These are phyloP conservation scores for Neoboletus brunneissimus DNA, from an alignment of 768 basidiomycete species.

Conservation along the genomic window DNA sequence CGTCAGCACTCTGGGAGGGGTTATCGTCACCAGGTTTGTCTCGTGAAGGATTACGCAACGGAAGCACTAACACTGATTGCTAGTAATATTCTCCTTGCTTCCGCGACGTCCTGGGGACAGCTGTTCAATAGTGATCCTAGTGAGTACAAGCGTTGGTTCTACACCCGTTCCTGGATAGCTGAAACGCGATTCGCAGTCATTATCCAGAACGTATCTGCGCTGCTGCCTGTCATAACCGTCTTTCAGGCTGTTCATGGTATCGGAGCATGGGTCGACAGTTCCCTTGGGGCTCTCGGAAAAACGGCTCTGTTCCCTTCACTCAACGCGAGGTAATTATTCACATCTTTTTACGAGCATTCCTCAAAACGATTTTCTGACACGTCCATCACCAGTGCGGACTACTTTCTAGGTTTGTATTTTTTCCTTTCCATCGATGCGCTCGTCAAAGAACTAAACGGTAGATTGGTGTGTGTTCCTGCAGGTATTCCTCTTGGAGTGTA, in stretches of 20 bases:
- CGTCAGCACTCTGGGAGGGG: slow-evolving; percentile 13
- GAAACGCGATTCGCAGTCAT: slow-evolving; percentile 31
- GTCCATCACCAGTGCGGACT: slow-evolving; percentile 14
- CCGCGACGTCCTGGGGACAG: slow-evolving; percentile 49
- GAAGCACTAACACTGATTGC: not conserved
- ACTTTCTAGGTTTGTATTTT: slow-evolving; percentile 31
- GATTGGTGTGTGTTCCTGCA: not conserved
- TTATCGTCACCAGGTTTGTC: slow-evolving; percentile 11
- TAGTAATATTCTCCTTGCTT: slow-evolving; percentile 44
- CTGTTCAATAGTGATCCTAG: slow-evolving; percentile 58
- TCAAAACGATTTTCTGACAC: not conserved
- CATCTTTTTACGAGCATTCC: not conserved
- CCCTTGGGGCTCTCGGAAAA: slow-evolving; percentile 21
- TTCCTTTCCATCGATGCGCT: not conserved
- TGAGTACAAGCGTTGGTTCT: slow-evolving; percentile 14
- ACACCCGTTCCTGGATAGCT: not conserved
- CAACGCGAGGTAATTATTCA: slow-evolving; percentile 18
- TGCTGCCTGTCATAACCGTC: slow-evolving; percentile 46
- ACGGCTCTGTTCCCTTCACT: slow-evolving; percentile 21
- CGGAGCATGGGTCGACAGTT: slow-evolving; percentile 19
- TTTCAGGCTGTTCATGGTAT: slow-evolving; percentile 25
- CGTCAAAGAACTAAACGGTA: not conserved
- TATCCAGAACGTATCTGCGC: slow-evolving; percentile 43
- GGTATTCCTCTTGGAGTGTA: slow-evolving; percentile 35
- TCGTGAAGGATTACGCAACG: not conserved